These are phyloP conservation scores for Akanthomyces uredinophilus DNA, from an alignment of 2,329 filamentous ascomycete species.

Conservation along the genomic window DNA sequence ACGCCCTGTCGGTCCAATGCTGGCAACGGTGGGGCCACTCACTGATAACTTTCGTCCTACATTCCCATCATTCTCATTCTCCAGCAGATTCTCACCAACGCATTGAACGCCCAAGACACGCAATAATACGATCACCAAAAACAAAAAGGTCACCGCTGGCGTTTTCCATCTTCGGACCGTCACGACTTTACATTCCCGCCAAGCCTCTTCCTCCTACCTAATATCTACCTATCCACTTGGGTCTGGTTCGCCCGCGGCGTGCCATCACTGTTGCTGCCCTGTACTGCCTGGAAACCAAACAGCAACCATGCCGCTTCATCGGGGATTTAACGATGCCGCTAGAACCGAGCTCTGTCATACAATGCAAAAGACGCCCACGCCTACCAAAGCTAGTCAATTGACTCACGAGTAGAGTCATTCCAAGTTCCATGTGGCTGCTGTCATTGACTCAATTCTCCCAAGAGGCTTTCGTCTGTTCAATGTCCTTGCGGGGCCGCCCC, in stretches of 20 bases:
- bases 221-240: no score
- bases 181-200: not conserved
- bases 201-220: not conserved
- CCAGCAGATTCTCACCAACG: no score
- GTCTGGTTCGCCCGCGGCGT: no score
- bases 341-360: not conserved
- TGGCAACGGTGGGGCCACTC: no score
- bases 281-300: not conserved
- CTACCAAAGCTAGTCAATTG: not conserved
- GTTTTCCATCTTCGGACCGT: no score
- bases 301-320: not conserved
- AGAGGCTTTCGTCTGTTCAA: not conserved
- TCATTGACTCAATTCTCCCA: not conserved
- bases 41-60: no score
- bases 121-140: no score
- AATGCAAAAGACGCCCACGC: not conserved
- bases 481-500: not conserved
- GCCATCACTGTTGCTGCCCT: not conserved
- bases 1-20: no score
- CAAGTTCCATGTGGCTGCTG: not conserved
- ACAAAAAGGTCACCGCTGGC: no score
- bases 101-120: no score
- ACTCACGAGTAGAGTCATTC: slow-evolving; percentile 3
- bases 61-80: no score
- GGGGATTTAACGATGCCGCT: not conserved